Percentiles rank a stretch among this genome's conserved stretches.
Conservation (phyloP, 805 yeast genomes). For the Starmerella apis region DNA sequence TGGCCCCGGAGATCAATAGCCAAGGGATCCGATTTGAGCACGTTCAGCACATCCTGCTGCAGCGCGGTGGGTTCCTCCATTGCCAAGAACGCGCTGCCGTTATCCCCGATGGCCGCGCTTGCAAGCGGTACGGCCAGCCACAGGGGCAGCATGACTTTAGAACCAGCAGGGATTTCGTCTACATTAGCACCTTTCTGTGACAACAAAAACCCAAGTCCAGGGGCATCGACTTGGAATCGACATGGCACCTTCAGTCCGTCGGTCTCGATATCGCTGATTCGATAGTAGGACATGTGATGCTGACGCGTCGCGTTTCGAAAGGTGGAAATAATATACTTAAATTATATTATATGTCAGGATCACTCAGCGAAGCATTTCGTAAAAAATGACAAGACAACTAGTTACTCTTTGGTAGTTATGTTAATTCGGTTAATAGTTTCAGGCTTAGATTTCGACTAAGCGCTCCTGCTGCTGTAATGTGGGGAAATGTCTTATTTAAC, state of each 20-base stretch:
- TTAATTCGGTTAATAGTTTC: too few relatives aligned
- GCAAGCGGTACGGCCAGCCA: conserved; percentile 84
- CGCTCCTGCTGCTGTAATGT: too few relatives aligned
- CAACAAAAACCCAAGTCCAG: conserved; percentile 79
- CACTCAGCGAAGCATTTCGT: too few relatives aligned
- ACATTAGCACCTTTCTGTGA: conserved; percentile 30
- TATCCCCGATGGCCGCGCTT: conserved; percentile 33
- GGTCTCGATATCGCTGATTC: conserved; percentile 32
- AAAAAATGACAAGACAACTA: too few relatives aligned
- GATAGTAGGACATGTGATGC: conserved; percentile 26
- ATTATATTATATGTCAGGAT: not conserved
- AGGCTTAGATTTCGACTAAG: too few relatives aligned
- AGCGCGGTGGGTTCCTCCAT: conserved; percentile 64
- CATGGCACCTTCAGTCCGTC: conserved; percentile 57
- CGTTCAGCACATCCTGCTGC: conserved; percentile 56
- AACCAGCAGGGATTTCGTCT: conserved; percentile 13
- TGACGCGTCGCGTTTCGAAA: conserved; percentile 4
- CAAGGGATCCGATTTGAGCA: conserved; percentile 62
- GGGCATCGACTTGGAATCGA: conserved; percentile 63
- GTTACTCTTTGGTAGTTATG: too few relatives aligned
- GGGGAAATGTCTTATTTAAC: too few relatives aligned
- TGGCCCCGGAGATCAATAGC: conserved; percentile 58
- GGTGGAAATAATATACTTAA: too few relatives aligned
- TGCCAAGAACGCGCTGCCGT: conserved; percentile 45
- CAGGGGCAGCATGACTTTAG: conserved; percentile 56